Percentiles rank a stretch among this genome's conserved stretches.
These are phyloP conservation scores for Eucalyptus sideroxylon DNA, from an alignment of 345 rosid genomes.

Conservation along the genomic window DNA sequence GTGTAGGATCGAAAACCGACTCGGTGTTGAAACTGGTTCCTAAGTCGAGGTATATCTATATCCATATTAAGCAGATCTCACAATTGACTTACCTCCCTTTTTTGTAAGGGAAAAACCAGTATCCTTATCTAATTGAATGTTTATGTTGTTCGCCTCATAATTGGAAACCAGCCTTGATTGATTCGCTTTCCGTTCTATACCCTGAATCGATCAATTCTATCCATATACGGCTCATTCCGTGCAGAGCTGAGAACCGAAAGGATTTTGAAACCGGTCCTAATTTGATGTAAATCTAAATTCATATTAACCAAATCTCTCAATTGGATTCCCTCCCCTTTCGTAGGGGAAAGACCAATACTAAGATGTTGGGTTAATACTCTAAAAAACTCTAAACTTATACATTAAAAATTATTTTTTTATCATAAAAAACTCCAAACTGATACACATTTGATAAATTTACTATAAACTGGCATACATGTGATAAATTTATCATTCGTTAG, in stretches of 20 bases:
- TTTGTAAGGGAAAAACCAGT: background rate
- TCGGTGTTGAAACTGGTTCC: background rate
- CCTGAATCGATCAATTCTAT: fast-evolving
- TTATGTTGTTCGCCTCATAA: background rate
- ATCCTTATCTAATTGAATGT: background rate
- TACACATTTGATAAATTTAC: too few relatives aligned
- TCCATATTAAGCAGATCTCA: background rate
- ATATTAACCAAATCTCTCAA: background rate
- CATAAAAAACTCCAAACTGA: fast-evolving
- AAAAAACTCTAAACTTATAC: fast-evolving
- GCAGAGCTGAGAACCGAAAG: fast-evolving
- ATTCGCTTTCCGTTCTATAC: background rate
- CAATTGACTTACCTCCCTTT: background rate
- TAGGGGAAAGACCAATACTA: too few relatives aligned
- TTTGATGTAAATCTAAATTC: background rate
- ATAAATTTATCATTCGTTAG: too few relatives aligned
- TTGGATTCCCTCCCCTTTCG: too few relatives aligned
- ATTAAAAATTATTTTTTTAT: too few relatives aligned
- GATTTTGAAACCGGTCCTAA: background rate
- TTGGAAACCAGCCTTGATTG: background rate
- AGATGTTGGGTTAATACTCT: too few relatives aligned
- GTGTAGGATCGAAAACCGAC: background rate
- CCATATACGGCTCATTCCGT: background rate
- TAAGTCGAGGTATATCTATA: background rate
- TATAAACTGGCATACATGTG: fast-evolving